Evolutionary conservation across 176 grass and related monocot genomes (phyloP).

Genomic region (Zoysia pacifica): DNA sequence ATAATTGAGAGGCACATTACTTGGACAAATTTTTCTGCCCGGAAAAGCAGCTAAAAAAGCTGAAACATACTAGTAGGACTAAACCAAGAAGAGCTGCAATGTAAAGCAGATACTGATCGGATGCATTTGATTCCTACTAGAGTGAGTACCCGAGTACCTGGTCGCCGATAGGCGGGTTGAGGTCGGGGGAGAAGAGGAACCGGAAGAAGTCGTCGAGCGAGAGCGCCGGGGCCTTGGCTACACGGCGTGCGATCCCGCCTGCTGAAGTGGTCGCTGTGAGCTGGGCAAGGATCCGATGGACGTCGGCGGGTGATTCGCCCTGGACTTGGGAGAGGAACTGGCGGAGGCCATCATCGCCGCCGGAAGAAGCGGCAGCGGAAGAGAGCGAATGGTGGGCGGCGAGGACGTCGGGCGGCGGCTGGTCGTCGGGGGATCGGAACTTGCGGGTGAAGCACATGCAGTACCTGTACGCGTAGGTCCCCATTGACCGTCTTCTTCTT

Average conservation of each 20-base stretch:
- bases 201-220: constrained; percentile 62
- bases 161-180: constrained; percentile 62
- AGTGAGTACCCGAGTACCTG: constrained; percentile 6
- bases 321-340: constrained; percentile 50
- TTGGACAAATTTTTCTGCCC: too few species aligned
- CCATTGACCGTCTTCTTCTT: constrained; percentile 8
- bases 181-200: constrained; percentile 67
- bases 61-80: too few species aligned
- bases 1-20: too few species aligned
- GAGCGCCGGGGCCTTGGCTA: constrained; percentile 7
- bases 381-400: constrained; percentile 25
- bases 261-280: neutral
- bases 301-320: constrained; percentile 48
- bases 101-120: too few species aligned
- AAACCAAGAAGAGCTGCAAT: too few species aligned
- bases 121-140: too few species aligned
- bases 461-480: constrained; percentile 57
- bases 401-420: constrained; percentile 68
- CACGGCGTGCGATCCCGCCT: constrained; percentile 42
- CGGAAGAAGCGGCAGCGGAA: neutral
- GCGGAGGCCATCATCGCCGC: constrained; percentile 29
- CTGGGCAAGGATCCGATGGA: constrained; percentile 43
- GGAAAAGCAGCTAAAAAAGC: too few species aligned
- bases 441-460: constrained; percentile 89
- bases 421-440: constrained; percentile 60